Conservation (phyloP, 352 stramenopile species). For the Aphanomyces cochlioides region DNA sequence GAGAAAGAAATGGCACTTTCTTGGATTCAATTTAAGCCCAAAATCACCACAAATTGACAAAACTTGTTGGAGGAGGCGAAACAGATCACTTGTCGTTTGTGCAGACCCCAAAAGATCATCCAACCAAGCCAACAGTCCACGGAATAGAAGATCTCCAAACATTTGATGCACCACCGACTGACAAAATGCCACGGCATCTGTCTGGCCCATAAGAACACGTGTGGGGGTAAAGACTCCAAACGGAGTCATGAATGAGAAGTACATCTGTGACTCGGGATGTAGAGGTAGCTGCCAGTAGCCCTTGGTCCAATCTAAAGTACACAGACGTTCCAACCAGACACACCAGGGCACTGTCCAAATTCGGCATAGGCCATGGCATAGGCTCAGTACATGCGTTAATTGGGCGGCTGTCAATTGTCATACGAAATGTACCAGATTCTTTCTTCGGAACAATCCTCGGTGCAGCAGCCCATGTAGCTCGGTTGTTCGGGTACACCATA, state of each 20-base stretch:
- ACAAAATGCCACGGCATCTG: conserved; percentile 29
- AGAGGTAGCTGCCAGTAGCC: conserved; percentile 32
- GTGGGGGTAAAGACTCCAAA: conserved; percentile 28
- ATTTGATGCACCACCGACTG: conserved; percentile 31
- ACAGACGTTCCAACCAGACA: background rate
- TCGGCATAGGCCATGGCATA: conserved; percentile 33
- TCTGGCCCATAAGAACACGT: conserved; percentile 32
- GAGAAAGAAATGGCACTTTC: conserved; percentile 37
- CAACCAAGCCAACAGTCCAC: conserved; percentile 34
- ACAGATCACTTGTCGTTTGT: conserved; percentile 2
- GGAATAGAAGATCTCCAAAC: conserved; percentile 28
- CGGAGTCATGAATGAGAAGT: conserved; percentile 32
- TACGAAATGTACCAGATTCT: conserved; percentile 14
- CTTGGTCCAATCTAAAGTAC: conserved; percentile 23
- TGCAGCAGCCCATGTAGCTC: conserved; percentile 16
- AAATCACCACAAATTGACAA: conserved; percentile 31
- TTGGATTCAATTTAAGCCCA: conserved; percentile 39
- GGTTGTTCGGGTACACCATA: conserved; percentile 21
- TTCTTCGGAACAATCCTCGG: conserved; percentile 16
- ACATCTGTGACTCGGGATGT: conserved; percentile 20
- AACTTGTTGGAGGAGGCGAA: conserved; percentile 32
- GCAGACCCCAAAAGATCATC: conserved; percentile 36
- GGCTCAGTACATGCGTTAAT: conserved; percentile 33
- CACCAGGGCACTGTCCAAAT: conserved; percentile 14
- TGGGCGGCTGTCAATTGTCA: conserved; percentile 28